Conservation (phyloP, 192 early-diverging fungal species). For the Thamnidium elegans region DNA sequence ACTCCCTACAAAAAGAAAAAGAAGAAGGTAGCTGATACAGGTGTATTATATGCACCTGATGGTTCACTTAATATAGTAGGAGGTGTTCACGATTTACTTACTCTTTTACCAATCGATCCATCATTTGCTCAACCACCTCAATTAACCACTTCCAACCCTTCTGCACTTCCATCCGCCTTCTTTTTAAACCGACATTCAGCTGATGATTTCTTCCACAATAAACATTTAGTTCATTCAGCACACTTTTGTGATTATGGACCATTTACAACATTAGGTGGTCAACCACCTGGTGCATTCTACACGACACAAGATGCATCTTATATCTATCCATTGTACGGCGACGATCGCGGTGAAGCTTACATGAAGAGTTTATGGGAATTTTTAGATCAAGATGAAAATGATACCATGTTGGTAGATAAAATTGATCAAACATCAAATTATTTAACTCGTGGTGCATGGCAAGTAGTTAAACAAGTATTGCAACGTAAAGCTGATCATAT, state of each 20-base stretch:
- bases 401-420: constrained; percentile 24
- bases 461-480: constrained; percentile 13
- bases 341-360: constrained; percentile 58
- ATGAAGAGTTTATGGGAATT: constrained; percentile 55
- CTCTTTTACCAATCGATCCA: constrained; percentile 14
- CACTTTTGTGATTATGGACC: constrained; percentile 30
- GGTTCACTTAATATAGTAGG: constrained; percentile 23
- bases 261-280: constrained; percentile 22
- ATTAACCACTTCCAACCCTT: constrained; percentile 36
- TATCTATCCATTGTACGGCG: constrained; percentile 56
- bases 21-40: constrained; percentile 31
- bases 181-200: constrained; percentile 16
- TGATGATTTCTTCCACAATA: constrained; percentile 29
- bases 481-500: background rate
- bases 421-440: constrained; percentile 37
- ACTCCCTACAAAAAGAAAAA: constrained; percentile 30
- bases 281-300: constrained; percentile 25
- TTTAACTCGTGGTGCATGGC: constrained; percentile 43
- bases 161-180: constrained; percentile 32
- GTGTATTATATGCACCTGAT: constrained; percentile 28
- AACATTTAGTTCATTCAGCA: constrained; percentile 27
- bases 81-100: constrained; percentile 12
- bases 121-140: constrained; percentile 34
- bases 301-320: constrained; percentile 37
- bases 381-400: constrained; percentile 24